A percentile compares a stretch with the other conserved stretches of the same genome.
Evolutionary conservation across 768 basidiomycete species (phyloP).

Genomic region (Hypholoma fasciculare): DNA sequence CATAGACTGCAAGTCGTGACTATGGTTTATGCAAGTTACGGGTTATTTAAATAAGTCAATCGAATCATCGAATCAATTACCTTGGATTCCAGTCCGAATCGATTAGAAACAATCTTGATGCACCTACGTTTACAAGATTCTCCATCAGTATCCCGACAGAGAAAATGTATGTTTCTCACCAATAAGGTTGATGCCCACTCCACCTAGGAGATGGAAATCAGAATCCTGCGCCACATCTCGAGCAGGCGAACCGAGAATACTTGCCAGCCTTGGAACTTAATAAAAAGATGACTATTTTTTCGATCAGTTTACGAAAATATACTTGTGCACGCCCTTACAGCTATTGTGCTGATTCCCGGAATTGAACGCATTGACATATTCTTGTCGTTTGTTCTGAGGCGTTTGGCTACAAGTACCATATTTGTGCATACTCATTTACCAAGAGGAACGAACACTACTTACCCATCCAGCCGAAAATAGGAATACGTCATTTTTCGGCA

Average conservation of each 20-base stretch:
- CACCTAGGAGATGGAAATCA: conserved; percentile 46
- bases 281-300: conserved; percentile 74
- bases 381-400: conserved; percentile 74
- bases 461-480: conserved; percentile 89
- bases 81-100: conserved; percentile 97
- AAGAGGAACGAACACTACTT: conserved; percentile 10
- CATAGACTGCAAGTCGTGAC: conserved; percentile 96
- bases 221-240: no score
- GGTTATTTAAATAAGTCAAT: neutral
- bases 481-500: conserved; percentile 78
- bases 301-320: neutral
- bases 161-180: conserved; percentile 39
- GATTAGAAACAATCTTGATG: conserved; percentile 81
- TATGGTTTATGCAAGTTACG: conserved; percentile 24
- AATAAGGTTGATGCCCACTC: conserved; percentile 90
- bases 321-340: conserved; percentile 47
- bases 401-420: conserved; percentile 54
- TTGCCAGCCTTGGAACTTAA: conserved; percentile 85
- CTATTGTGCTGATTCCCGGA: conserved; percentile 65
- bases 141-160: neutral
- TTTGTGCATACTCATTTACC: neutral
- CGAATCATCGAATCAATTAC: conserved; percentile 28
- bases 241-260: conserved; percentile 3
- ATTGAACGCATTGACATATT: conserved; percentile 90
- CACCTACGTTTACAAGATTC: conserved; percentile 38